Conservation (phyloP, 2,329 filamentous ascomycete species). For the Pseudogymnoascus sp. region DNA sequence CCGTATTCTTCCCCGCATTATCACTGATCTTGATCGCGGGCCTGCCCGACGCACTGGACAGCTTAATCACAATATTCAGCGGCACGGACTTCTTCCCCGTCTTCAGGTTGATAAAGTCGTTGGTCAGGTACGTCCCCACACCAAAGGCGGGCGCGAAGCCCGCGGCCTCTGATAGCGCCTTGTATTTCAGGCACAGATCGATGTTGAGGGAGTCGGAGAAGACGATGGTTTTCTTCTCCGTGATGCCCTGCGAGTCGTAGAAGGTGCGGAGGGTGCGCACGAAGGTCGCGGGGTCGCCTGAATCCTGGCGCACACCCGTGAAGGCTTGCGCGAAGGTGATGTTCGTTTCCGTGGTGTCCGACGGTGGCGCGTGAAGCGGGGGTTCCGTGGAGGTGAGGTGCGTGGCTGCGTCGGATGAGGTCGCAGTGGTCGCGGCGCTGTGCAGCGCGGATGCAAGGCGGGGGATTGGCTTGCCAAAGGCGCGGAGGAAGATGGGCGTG, state of each 20-base stretch:
- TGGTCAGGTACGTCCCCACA: constrained; percentile 91
- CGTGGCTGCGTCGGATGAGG: constrained; percentile 30
- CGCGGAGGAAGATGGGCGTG: constrained; percentile 76
- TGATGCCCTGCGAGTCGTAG: constrained; percentile 49
- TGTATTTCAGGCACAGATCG: constrained; percentile 85
- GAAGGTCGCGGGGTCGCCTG: constrained; percentile 60
- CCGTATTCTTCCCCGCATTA: constrained; percentile 87
- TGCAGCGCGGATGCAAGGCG: constrained; percentile 33
- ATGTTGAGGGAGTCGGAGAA: constrained; percentile 95
- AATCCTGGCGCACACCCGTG: constrained; percentile 63
- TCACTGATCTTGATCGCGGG: constrained; percentile 87
- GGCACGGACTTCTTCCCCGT: constrained; percentile 79
- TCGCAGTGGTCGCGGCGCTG: constrained; percentile 32
- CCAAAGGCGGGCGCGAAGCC: constrained; percentile 86
- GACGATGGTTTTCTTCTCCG: constrained; percentile 77
- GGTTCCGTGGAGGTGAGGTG: constrained; percentile 34
- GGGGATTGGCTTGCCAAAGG: constrained; percentile 67
- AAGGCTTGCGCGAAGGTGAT: constrained; percentile 59
- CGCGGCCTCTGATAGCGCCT: constrained; percentile 67
- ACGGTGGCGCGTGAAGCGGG: constrained; percentile 27
- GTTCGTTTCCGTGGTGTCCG: constrained; percentile 33
- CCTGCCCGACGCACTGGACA: constrained; percentile 73
- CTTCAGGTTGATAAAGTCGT: constrained; percentile 72
- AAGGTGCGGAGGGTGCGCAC: constrained; percentile 51
- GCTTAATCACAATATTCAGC: constrained; percentile 96